Evolutionary conservation across 2,329 filamentous ascomycete species (phyloP).

Genomic region (Colletotrichum somersetense): DNA sequence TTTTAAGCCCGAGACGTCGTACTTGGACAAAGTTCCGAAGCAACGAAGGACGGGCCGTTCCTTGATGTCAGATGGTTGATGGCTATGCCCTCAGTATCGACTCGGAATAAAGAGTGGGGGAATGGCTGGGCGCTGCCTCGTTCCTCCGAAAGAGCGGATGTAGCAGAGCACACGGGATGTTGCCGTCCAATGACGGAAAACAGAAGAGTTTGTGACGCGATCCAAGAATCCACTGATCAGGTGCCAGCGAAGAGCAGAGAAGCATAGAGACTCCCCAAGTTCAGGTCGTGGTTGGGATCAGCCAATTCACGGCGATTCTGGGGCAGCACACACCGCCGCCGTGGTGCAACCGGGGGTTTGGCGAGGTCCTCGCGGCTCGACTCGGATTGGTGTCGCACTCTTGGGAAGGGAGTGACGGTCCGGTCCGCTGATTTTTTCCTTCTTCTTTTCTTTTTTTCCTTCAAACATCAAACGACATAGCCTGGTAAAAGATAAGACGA

Average conservation of each 20-base stretch:
- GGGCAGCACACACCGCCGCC: conserved; percentile 28
- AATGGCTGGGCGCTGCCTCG: neutral
- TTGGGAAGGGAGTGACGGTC: neutral
- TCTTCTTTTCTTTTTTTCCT: neutral
- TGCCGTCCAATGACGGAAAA: conserved; percentile 29
- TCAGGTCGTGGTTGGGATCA: conserved; percentile 16
- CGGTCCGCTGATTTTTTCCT: neutral
- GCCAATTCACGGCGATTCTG: conserved; percentile 22
- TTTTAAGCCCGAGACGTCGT: conserved; percentile 1
- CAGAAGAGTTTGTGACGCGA: conserved; percentile 13
- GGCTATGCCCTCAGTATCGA: conserved; percentile 6
- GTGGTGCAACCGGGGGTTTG: conserved; percentile 20
- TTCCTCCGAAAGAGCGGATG: conserved; percentile 21
- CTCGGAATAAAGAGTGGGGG: neutral
- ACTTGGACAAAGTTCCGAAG: conserved; percentile 30
- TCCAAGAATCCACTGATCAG: conserved; percentile 2
- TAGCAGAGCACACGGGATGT: conserved; percentile 34
- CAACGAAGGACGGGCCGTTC: conserved; percentile 30
- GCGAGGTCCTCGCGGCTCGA: conserved; percentile 26
- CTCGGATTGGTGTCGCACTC: conserved; percentile 14
- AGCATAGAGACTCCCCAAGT: conserved; percentile 5
- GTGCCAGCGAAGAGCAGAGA: neutral
- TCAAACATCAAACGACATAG: no score
- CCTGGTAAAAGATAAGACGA: neutral
- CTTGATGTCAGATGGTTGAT: conserved; percentile 22